phyloP scores from a whole-genome alignment of 164 flowering plant species.

The Warburgia ugandensis region DNA sequence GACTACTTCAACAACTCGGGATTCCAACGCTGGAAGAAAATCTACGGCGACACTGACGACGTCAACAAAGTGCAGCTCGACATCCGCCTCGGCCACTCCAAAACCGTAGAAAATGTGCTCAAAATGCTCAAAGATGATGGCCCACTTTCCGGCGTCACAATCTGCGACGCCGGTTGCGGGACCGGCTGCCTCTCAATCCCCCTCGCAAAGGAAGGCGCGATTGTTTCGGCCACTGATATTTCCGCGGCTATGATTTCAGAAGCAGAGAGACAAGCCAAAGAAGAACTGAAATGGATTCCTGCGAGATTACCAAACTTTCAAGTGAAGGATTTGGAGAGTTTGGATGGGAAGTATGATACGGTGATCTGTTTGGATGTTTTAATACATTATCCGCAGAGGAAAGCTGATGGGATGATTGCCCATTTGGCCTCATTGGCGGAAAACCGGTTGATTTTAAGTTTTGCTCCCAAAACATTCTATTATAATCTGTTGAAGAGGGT shows the following conservation, averaged over 20 bases:
- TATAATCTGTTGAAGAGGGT: constrained; percentile 74
- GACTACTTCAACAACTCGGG: constrained; percentile 88
- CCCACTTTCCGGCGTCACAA: constrained; percentile 53
- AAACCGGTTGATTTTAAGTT: constrained; percentile 68
- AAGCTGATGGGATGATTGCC: constrained; percentile 93
- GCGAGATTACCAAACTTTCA: constrained; percentile 78
- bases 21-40: constrained; percentile 91
- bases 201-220: constrained; percentile 75
- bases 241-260: constrained; percentile 97
- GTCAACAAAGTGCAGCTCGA: constrained; percentile 86
- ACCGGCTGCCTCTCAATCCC: constrained; percentile 82
- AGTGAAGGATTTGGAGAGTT: constrained; percentile 80
- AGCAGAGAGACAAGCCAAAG: constrained; percentile 72
- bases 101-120: constrained; percentile 66
- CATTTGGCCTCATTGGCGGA: constrained; percentile 89
- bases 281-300: constrained; percentile 22
- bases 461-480: constrained; percentile 93
- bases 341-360: constrained; percentile 72
- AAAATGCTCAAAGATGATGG: constrained; percentile 69
- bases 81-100: constrained; percentile 85
- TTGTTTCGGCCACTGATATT: constrained; percentile 82
- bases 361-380: constrained; percentile 89
- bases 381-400: constrained; percentile 93
- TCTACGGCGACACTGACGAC: constrained; percentile 91
- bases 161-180: constrained; percentile 97